These are phyloP conservation scores for Neostapfia colusana DNA, from an alignment of 176 grass and related monocot species.

Conservation along the genomic window DNA sequence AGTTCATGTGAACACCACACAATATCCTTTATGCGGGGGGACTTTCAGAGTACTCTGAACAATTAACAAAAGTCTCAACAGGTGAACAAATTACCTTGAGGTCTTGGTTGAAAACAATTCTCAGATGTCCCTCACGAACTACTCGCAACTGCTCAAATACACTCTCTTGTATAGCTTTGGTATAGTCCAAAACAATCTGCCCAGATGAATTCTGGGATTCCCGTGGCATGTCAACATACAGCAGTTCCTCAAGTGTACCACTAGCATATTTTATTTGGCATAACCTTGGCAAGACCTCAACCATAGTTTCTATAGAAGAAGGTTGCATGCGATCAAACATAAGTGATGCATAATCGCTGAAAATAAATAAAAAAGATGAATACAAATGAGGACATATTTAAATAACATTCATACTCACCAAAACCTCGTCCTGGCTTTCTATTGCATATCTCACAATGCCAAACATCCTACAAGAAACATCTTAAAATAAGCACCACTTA, in stretches of 20 bases:
- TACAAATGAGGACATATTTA: neutral
- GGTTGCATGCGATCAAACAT: neutral
- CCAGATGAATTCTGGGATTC: conserved; percentile 87
- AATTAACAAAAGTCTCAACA: conserved; percentile 15
- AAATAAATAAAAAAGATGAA: neutral
- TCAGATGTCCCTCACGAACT: conserved; percentile 91
- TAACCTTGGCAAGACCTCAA: conserved; percentile 89
- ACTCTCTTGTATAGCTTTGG: conserved; percentile 96
- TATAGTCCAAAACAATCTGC: conserved; percentile 96
- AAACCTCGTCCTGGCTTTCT: conserved; percentile 88
- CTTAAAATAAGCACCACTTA: neutral
- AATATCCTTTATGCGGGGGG: neutral
- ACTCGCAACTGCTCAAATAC: conserved; percentile 95
- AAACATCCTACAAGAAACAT: conserved; percentile 74
- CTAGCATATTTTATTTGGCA: conserved; percentile 99
- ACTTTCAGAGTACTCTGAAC: neutral
- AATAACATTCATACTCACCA: conserved; percentile 57
- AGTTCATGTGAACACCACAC: neutral
- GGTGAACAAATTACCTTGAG: conserved; percentile 66
- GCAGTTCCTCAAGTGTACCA: conserved; percentile 89
- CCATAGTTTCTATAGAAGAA: conserved; percentile 76
- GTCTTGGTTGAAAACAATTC: conserved; percentile 97
- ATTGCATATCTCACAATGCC: conserved; percentile 98
- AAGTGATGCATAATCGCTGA: neutral
- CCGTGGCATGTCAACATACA: conserved; percentile 96